Base-by-base conservation (phyloP, 805 yeast species). In the Candida palmyrensis region DNA sequence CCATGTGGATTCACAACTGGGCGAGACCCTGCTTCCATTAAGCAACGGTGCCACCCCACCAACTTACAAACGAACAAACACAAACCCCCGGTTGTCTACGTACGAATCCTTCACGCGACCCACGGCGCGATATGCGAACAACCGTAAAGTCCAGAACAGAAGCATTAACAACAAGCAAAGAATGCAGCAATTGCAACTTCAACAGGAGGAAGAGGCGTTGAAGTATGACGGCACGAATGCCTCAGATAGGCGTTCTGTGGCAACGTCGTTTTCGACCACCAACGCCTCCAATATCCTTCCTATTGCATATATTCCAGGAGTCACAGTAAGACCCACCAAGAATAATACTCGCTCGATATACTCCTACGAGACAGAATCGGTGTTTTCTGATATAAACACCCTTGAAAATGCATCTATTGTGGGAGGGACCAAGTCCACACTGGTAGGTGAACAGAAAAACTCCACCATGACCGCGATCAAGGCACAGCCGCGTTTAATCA, bases 241-340 rank as follows among this genome's bases (percentile, higher is more conserved):
- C 30, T 23, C 34, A 6, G 35, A 40, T 25, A 50, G 70, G 32
- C 51, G 59, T 39, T 62, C 69, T 10, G 59, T 59, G 46, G 82
- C 89, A 6, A 73, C 83, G 19, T 74, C 88, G 5, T 74, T 80
- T 10, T 62, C 69, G 24, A 67, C 80, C 30, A 80, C 92, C 8
- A 77, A 82, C 46, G 94, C 94, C 3, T 83, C 95, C 10, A 88
- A 89, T 55, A 79, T 89, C 42, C 72, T 89, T 40, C 96, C 96
- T 13, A 82, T 90, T 37, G 95, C 95, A 2, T 89, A 88, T 52
- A 85, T 89, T 39, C 97, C 97, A 0, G 97, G 97, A 23, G 96
- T 88, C 28, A 84, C 88, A 4, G 75, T 77, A 15, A 65, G 81
- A 17, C 69, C 74, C 29, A 63, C 68, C 6, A 59, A 59, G 35